A percentile compares a stretch with the other conserved stretches of the same genome.
phyloP scores from a whole-genome alignment of 805 yeast species.

The Trichomonascus vanleenenianus region DNA sequence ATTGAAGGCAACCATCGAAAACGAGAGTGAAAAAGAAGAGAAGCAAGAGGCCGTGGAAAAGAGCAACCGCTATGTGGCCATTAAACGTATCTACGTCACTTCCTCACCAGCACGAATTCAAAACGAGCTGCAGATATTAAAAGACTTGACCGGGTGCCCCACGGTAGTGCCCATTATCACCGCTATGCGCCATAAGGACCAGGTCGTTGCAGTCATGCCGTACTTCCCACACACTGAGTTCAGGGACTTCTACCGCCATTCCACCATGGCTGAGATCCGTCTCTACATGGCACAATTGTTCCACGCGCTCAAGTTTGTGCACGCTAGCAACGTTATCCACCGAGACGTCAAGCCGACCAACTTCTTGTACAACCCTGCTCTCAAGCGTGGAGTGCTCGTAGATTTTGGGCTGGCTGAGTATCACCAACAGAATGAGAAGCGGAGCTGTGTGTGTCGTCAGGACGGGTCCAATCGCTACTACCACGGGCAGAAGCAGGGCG shows the following conservation, averaged over 20 bases:
- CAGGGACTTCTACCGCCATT: slow-evolving; percentile 69
- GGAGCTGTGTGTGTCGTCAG: slow-evolving; percentile 14
- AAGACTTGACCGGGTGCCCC: slow-evolving; percentile 31
- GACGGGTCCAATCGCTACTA: slow-evolving; percentile 12
- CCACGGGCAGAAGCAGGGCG: slow-evolving; percentile 35
- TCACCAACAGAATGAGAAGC: slow-evolving; percentile 22
- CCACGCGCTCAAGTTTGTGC: slow-evolving; percentile 68
- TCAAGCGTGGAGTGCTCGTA: slow-evolving; percentile 70
- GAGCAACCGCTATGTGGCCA: slow-evolving; percentile 50
- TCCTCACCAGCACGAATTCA: slow-evolving; percentile 88
- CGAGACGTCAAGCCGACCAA: slow-evolving; percentile 88
- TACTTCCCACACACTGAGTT: slow-evolving; percentile 88
- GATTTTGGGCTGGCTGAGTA: slow-evolving; percentile 90
- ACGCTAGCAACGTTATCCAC: slow-evolving; percentile 72
- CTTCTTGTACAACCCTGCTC: slow-evolving; percentile 59
- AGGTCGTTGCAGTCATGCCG: slow-evolving; percentile 87
- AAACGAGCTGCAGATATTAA: slow-evolving; percentile 72
- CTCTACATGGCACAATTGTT: slow-evolving; percentile 73
- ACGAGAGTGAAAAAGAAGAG: background rate
- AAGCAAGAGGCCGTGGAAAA: background rate
- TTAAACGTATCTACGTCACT: slow-evolving; percentile 89
- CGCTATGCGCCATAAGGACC: slow-evolving; percentile 81
- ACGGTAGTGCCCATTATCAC: slow-evolving; percentile 86
- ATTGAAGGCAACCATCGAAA: too few species aligned
- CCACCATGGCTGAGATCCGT: slow-evolving; percentile 73